Evolutionary conservation across 2,329 filamentous ascomycete genomes (phyloP), one percentile per base, ranked within the genome.

Genomic region (Aulographum hederae): DNA sequence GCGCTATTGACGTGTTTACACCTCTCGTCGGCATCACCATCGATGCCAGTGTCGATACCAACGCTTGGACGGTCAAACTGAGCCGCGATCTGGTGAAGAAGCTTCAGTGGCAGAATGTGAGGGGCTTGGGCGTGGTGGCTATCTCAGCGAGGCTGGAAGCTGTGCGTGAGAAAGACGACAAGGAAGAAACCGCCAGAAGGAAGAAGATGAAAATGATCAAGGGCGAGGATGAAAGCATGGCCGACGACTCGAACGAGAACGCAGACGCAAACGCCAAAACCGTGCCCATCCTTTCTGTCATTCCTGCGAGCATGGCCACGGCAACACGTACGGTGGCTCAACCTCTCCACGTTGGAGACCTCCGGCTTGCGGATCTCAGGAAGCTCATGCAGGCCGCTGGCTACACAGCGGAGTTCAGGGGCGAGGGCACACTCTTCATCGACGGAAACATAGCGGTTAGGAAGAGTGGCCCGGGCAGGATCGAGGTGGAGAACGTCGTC

Each of bases 11-110:
- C 39, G 80, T 98, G 4, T 86, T 86, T 48, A 84, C 81, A 1
- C 89, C 89, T 1, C 53, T 59, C 6, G 61, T 80, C n/a, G 84
- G 84, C 16, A 61, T 67, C 20, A 60, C 65, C 11, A 66, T 98
- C 26, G 76, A 98, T 51, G 89, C 86, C 10, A 94, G 85, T 46
- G 86, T 95, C 26, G 89, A 98, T 50, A 95, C 86, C 4, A 94
- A 95, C 49, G 85, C 89, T 3, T 98, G 91, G 89, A 76, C 80
- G 16, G 79, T 98, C 37, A 92, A 85, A 53, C 66, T 98, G 13
- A 84, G 81, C 30, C 80, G 86, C 42, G 61, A 69, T 28, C 69
- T 98, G 14, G 78, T 92, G 36, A 81, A 81, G 53, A 78, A 78
- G 42, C 65, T 98, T 37, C 81, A 80, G 46, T 95, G 89, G 89